Conservation (phyloP, 2,329 filamentous ascomycete genomes). For the Apiospora saccharicola region DNA sequence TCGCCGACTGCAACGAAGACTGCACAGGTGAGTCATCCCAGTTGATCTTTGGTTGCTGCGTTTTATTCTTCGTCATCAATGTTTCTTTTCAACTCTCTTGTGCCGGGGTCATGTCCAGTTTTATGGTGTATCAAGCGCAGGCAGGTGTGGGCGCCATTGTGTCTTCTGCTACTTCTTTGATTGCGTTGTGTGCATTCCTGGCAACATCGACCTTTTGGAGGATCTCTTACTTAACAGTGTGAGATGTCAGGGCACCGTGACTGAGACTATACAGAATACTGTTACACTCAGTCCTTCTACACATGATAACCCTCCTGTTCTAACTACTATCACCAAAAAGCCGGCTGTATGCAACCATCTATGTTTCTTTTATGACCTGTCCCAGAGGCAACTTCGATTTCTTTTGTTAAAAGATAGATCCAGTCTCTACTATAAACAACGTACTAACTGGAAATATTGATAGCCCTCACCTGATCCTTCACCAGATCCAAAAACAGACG, state of each 20-base stretch:
- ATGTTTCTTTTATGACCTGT: background rate
- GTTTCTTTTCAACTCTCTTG: slow-evolving; percentile 25
- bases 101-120: slow-evolving; percentile 23
- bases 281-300: slow-evolving; percentile 41
- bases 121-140: background rate
- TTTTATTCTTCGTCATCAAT: slow-evolving; percentile 30
- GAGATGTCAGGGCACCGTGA: slow-evolving; percentile 39
- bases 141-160: slow-evolving; percentile 5
- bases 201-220: slow-evolving; percentile 28
- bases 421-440: background rate
- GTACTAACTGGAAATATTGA: background rate
- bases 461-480: slow-evolving; percentile 29
- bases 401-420: background rate
- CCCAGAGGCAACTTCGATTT: background rate
- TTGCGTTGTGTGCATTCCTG: slow-evolving; percentile 16
- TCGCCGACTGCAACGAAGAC: slow-evolving; percentile 35
- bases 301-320: slow-evolving; percentile 30
- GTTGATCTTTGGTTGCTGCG: slow-evolving; percentile 35
- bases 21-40: slow-evolving; percentile 38
- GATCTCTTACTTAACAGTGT: slow-evolving; percentile 37
- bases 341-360: slow-evolving; percentile 39
- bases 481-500: slow-evolving; percentile 33
- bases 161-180: slow-evolving; percentile 23
- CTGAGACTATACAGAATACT: slow-evolving; percentile 47
- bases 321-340: slow-evolving; percentile 28